Conservation (phyloP, 129 eudicot species). For the Helianthus tuberosus region DNA sequence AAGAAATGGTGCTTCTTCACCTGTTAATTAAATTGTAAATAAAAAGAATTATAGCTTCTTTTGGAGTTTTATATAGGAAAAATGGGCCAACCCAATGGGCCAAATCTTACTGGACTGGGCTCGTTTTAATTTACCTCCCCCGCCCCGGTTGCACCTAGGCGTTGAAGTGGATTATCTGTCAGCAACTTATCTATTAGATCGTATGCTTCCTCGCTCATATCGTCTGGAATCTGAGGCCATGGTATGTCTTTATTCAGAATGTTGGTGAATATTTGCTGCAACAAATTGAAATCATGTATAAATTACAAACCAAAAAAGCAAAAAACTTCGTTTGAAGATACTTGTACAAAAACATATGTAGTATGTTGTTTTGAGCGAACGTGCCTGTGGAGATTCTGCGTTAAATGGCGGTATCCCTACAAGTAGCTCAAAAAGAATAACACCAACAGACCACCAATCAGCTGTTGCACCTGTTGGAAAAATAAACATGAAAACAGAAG, state of each 20-base stretch:
- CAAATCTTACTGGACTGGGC: neutral
- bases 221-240: conserved; percentile 97
- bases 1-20: conserved; percentile 78
- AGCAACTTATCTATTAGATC: conserved; percentile 89
- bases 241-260: conserved; percentile 93
- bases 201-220: conserved; percentile 83
- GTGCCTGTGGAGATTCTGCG: conserved; percentile 92
- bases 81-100: neutral
- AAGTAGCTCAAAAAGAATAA: conserved; percentile 89
- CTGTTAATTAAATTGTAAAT: conserved; percentile 37
- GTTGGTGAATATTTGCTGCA: conserved; percentile 94
- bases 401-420: conserved; percentile 97
- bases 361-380: conserved; percentile 10
- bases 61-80: too few species aligned
- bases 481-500: neutral
- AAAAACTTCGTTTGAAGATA: conserved; percentile 1
- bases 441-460: conserved; percentile 99
- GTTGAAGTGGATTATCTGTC: conserved; percentile 81
- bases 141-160: conserved; percentile 90
- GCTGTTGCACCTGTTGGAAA: conserved; percentile 72
- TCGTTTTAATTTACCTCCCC: conserved; percentile 59
- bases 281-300: conserved; percentile 15
- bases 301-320: neutral
- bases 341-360: conserved; percentile 15
- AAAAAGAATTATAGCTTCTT: neutral